A percentile compares a stretch with the other conserved stretches of the same genome.
These are phyloP conservation scores for Podaxis carcinomalis DNA, from an alignment of 768 basidiomycete genomes.

Conservation along the genomic window DNA sequence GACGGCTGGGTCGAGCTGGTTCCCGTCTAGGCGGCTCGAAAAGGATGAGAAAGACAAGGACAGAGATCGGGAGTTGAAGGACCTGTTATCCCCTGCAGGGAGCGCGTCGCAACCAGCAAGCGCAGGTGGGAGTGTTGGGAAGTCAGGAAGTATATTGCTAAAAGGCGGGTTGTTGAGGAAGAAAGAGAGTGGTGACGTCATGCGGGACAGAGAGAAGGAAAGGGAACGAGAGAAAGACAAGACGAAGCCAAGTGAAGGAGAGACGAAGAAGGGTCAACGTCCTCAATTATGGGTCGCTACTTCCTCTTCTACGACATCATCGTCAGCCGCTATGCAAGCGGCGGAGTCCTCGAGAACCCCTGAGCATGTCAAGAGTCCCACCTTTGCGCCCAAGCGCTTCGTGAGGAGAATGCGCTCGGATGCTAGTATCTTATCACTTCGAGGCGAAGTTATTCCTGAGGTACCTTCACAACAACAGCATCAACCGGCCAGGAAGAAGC, in stretches of 20 bases:
- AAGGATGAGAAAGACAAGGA: constrained; percentile 9
- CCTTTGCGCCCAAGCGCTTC: not conserved
- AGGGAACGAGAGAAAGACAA: constrained; percentile 20
- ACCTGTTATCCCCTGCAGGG: not conserved
- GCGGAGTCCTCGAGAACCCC: not conserved
- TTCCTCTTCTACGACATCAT: constrained; percentile 10
- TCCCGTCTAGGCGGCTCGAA: constrained; percentile 1
- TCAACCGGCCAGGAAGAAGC: constrained; percentile 23
- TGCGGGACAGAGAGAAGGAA: constrained; percentile 19
- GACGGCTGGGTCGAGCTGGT: not conserved
- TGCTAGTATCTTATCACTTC: constrained; percentile 4
- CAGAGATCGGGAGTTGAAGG: constrained; percentile 1
- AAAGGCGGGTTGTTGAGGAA: constrained; percentile 13
- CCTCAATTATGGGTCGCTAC: constrained; percentile 29
- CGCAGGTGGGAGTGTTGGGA: constrained; percentile 1
- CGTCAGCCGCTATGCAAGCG: not conserved
- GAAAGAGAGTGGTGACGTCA: constrained; percentile 17
- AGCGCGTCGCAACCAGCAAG: not conserved
- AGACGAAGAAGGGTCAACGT: constrained; percentile 17
- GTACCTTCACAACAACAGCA: constrained; percentile 3
- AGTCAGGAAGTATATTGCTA: constrained; percentile 13
- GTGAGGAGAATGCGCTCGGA: constrained; percentile 9
- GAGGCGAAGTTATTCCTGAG: constrained; percentile 3
- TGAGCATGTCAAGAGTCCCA: constrained; percentile 4
- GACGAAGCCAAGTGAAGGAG: constrained; percentile 12